Evolutionary conservation across 768 basidiomycete species (phyloP), one percentile per base, ranked within the genome.

Genomic region (Leccinum olivaceopallidum): DNA sequence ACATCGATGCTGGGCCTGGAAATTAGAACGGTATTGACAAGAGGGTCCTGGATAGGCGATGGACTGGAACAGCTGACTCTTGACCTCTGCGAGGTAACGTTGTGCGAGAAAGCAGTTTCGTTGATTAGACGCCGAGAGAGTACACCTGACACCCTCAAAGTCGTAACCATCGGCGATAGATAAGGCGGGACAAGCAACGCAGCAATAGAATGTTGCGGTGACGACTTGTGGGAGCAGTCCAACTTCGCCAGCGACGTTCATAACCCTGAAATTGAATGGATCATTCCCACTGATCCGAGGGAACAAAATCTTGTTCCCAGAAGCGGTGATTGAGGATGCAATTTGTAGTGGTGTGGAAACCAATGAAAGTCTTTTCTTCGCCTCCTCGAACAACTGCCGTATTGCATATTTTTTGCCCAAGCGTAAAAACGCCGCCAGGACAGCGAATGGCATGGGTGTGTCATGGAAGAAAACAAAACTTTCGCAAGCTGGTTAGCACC

Each of bases 331-430:
- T 9, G 42, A n/a, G 28, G 58, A 63, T 3, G 24, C 48, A 1
- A 13, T 16, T 1, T 0, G 9, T 1, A 58, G 37, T 12, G 42
- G 3, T 13, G 56, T 24, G 1, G 13, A 14, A 12, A 3, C 10
- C 26, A 58, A 37, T 14, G 59, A 55, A 22, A 65, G 24, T 34
- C 55, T 58, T 18, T 24, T 59, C 32, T 52, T 30, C 6, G 48
- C 65, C 28, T 66, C 65, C 18, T 55, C 30, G 18, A 66, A 59
- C 32, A 63, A 20, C 10, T 60, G 65, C 9, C n/a, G 22, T 20
- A 67, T 53, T 9, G 18, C 55, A 10, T 66, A 66, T 37, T 66
- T 66, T 34, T 60, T 65, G 9, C 65, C 64, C 54, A 63, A 16
- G 47, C 60, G 65, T 22, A 58, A 51, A 26, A 65, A 65, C 8